Base-by-base conservation (phyloP, 192 early-diverging fungal species). In the Podila verticillata region DNA sequence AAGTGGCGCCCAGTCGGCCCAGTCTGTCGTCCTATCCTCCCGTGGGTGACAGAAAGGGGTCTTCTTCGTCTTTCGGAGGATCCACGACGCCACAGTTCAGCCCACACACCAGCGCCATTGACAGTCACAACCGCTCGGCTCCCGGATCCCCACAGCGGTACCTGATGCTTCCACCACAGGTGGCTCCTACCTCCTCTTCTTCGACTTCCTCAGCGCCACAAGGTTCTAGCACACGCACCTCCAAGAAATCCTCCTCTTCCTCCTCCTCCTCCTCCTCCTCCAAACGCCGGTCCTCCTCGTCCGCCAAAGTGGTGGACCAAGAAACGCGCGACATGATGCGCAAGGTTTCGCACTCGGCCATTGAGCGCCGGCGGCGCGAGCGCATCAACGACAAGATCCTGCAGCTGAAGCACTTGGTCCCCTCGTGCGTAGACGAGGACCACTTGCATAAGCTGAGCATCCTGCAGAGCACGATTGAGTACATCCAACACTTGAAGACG, bases 301-400 rank as follows among this genome's bases (percentile, higher is more conserved):
- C 36, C 30, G 35, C 68, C 22, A 75, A 73, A 13, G 62, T 68
- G 9, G 79, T 85, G 17, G 87, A 88, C 20, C 85, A 88, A 75
- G 74, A 78, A 48, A 83, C 82, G 17, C 87, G 91, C 48, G 93
- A 95, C 61, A 69, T 84, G 72, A 87, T 90, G 63, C 89, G 96
- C 31, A 95, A 95, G 65, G 87, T 91, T 13, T 92, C 93, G 4
- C 96, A 97, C 61, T 94, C 93, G 22, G 91, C 90, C 0, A 96
- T 95, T 67, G 96, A 97, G 81, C 86, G 94, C 5, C 84, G 91
- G 48, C 90, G 95, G 44, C 91, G 96, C 29, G 94, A 96, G 65
- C 87, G 92, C 30, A 97, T 93, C 72, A 97, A 97, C 74, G 90
- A 91, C 63, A 91, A 93, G 74, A 92, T 97, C 31, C 69, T 90